phyloP scores from a whole-genome alignment of 2,329 filamentous ascomycete species.

The Rutstroemia sydowiana region DNA sequence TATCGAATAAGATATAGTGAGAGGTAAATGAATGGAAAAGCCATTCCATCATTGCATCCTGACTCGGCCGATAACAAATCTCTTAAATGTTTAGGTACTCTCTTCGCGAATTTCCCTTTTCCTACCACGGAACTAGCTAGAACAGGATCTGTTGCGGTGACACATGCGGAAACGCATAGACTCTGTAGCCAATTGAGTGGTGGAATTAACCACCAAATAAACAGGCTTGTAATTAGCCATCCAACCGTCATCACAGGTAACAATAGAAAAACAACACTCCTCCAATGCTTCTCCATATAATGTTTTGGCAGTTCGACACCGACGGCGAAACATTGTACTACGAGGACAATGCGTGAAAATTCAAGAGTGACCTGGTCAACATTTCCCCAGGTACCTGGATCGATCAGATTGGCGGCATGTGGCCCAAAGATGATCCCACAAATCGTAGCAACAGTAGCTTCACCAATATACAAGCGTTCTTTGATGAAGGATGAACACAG shows the following conservation, averaged over 20 bases:
- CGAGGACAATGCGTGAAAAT: conserved; percentile 81
- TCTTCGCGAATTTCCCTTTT: conserved; percentile 97
- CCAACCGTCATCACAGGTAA: conserved; percentile 96
- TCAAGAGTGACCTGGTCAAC: conserved; percentile 82
- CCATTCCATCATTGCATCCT: conserved; percentile 99
- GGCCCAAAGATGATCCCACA: conserved; percentile 87
- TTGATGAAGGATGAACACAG: conserved; percentile 96
- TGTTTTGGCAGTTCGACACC: conserved; percentile 84
- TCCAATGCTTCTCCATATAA: conserved; percentile 99
- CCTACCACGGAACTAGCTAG: conserved; percentile 95
- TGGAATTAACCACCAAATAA: conserved; percentile 86
- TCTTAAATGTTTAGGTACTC: conserved; percentile 93
- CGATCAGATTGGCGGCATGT: conserved; percentile 72
- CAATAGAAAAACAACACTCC: conserved; percentile 78
- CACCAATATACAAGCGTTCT: conserved; percentile 96
- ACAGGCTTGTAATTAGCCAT: conserved; percentile 85
- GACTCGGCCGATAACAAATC: conserved; percentile 94
- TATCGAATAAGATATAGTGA: conserved; percentile 85
- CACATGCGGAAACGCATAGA: conserved; percentile 80
- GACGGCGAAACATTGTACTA: conserved; percentile 88
- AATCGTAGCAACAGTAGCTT: conserved; percentile 87
- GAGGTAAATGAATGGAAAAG: conserved; percentile 94
- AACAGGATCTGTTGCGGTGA: conserved; percentile 95
- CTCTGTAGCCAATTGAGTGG: conserved; percentile 83
- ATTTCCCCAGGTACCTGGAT: conserved; percentile 71